These are phyloP conservation scores for Penicillium lagena DNA, from an alignment of 495 filamentous ascomycete genomes.

Conservation along the genomic window DNA sequence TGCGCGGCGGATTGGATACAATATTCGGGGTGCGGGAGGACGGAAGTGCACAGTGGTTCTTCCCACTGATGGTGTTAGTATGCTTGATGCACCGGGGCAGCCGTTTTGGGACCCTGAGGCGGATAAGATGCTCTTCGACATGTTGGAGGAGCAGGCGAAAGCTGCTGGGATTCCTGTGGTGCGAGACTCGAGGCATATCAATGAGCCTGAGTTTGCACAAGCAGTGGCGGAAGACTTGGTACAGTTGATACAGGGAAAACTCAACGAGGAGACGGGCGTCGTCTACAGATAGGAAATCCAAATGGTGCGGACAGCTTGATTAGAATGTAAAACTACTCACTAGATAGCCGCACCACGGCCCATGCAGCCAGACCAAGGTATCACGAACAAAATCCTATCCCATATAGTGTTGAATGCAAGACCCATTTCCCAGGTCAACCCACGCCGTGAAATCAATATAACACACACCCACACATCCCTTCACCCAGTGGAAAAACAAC, in stretches of 20 bases:
- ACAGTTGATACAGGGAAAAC: constrained; percentile 4
- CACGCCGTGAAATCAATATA: constrained; percentile 28
- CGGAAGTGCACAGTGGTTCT: constrained; percentile 33
- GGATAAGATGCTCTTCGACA: constrained; percentile 38
- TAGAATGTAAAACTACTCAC: too few relatives aligned
- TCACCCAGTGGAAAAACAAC: constrained; percentile 24
- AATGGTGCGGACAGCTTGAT: too few relatives aligned
- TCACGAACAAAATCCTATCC: constrained; percentile 27
- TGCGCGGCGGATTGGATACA: constrained; percentile 45
- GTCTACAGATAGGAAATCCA: too few relatives aligned
- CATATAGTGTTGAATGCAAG: constrained; percentile 46
- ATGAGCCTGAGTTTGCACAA: constrained; percentile 37
- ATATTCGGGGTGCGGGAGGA: constrained; percentile 24
- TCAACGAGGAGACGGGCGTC: too few relatives aligned
- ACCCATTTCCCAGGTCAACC: constrained; percentile 31
- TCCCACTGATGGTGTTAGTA: constrained; percentile 47
- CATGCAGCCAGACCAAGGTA: constrained; percentile 13
- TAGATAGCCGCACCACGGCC: constrained; percentile 3
- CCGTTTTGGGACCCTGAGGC: constrained; percentile 38
- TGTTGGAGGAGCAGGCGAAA: constrained; percentile 33
- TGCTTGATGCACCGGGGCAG: constrained; percentile 28
- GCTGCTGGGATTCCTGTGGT: constrained; percentile 29
- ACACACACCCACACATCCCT: constrained; percentile 24
- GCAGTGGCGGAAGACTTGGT: constrained; percentile 15
- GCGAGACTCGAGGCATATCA: constrained; percentile 32